Evolutionary conservation across 345 rosid species (phyloP), one percentile per base, ranked within the genome.

Genomic region (Pugionium dolabratum): DNA sequence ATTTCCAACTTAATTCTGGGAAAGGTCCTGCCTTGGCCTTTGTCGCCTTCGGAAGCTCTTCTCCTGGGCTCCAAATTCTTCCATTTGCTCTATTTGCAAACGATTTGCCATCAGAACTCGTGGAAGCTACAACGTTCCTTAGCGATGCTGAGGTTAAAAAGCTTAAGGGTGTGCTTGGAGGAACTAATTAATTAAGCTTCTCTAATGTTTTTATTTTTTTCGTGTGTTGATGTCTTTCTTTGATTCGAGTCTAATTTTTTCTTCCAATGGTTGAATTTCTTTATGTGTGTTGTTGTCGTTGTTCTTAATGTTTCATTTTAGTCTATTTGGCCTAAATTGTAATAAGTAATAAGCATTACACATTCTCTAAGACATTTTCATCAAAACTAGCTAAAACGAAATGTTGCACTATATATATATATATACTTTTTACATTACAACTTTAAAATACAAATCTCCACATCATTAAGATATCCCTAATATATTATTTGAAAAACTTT

Each of bases 141-240:
- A 88, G 84, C 7, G 82, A 50, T 55, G 94, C 73, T 7, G 79
- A 75, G 70, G 80, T 91, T 45, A 89, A 86, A 89, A 91, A 85
- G 82, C 92, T 91, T 39, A 91, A 91, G 79, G 82, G 78, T 40
- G 83, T 91, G 49, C 94, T 91, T 71, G 98, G 98, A 30, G 98
- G 98, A 66, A 88, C 82, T 26, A 74, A 78, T 45, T 91, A 75
- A 2, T 37, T 7, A 37, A 37, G 41, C 5, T 37, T 37, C 2
- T 37, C 4, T 34, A 5, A 3, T 49, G 26, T 9, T 40, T 47
- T 6, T 2, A 11, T 34, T 45, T 30, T 54, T 18, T 6, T 2
- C 27, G 18, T n/a, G 53, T 47, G 61, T 43, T 60, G 34, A 6
- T 18, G 63, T 1, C 18, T n/a, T 46, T 71, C 47, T 11, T 55